These are phyloP conservation scores for Talaromyces funiculosus DNA, from an alignment of 2,329 filamentous ascomycete species.

Conservation along the genomic window DNA sequence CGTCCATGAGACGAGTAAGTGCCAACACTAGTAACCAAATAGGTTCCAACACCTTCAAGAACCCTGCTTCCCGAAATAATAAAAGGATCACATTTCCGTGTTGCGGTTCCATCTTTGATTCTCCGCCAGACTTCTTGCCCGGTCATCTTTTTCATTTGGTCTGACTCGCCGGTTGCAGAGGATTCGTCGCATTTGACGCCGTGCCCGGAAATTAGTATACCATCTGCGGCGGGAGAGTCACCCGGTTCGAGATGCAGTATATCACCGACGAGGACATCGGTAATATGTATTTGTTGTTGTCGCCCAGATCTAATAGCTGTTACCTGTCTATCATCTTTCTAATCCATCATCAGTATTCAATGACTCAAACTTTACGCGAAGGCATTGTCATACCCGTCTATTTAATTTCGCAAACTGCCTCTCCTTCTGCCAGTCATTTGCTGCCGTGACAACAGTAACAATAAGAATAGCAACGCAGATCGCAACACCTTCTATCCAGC, in stretches of 20 bases:
- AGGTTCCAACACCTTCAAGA: conserved; percentile 71
- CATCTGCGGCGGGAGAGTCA: conserved; percentile 65
- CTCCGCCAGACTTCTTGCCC: conserved; percentile 26
- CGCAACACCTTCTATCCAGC: too few species aligned
- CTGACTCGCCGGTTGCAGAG: conserved; percentile 67
- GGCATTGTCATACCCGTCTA: too few species aligned
- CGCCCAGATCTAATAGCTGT: conserved; percentile 64
- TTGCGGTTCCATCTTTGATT: conserved; percentile 47
- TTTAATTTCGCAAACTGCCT: too few species aligned
- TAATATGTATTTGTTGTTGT: conserved; percentile 57
- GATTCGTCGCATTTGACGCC: conserved; percentile 68
- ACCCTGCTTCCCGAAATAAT: conserved; percentile 78
- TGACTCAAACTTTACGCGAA: too few species aligned
- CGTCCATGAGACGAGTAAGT: conserved; percentile 69
- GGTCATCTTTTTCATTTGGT: conserved; percentile 26
- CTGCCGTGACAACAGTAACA: too few species aligned
- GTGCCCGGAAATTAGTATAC: conserved; percentile 61
- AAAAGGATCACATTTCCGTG: conserved; percentile 55
- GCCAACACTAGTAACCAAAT: conserved; percentile 67
- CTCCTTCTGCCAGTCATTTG: too few species aligned
- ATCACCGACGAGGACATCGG: conserved; percentile 64
- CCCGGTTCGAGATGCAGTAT: conserved; percentile 64
- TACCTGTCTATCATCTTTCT: conserved; percentile 60
- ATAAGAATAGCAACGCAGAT: too few species aligned
- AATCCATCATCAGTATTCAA: too few species aligned